Conservation (phyloP, 2,329 filamentous ascomycete species). For the Talaromyces sp. region DNA sequence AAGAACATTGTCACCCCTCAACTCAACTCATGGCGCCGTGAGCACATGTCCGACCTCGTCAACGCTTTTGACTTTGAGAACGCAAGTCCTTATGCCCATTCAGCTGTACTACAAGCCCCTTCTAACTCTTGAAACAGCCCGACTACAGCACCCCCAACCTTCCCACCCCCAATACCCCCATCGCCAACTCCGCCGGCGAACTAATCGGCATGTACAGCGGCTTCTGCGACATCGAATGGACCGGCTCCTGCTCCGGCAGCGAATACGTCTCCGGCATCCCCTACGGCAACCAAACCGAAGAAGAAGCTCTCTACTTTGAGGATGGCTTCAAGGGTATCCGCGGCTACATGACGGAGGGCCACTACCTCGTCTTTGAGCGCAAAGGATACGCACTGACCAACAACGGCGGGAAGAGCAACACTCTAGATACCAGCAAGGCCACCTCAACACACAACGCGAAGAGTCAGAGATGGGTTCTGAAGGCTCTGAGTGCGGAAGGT, state of each 20-base stretch:
- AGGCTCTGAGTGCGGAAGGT: background rate
- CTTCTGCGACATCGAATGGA: constrained; percentile 12
- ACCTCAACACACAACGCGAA: background rate
- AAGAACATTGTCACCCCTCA: constrained; percentile 4
- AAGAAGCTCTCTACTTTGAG: constrained; percentile 41
- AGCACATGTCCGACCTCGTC: constrained; percentile 49
- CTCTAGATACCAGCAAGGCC: background rate
- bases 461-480: constrained; percentile 9
- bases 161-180: constrained; percentile 45
- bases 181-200: constrained; percentile 30
- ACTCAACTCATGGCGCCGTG: constrained; percentile 6
- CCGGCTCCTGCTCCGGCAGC: constrained; percentile 25
- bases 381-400: constrained; percentile 44
- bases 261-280: constrained; percentile 45
- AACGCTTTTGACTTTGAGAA: constrained; percentile 42
- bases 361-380: constrained; percentile 52
- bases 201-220: constrained; percentile 25
- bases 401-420: background rate
- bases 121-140: constrained; percentile 33
- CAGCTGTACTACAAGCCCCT: background rate
- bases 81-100: constrained; percentile 20
- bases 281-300: constrained; percentile 25
- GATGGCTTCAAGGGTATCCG: constrained; percentile 54
- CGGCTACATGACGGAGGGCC: constrained; percentile 54
- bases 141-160: constrained; percentile 50